Base-by-base conservation (phyloP, 768 basidiomycete species). In the Mycena galopus region DNA sequence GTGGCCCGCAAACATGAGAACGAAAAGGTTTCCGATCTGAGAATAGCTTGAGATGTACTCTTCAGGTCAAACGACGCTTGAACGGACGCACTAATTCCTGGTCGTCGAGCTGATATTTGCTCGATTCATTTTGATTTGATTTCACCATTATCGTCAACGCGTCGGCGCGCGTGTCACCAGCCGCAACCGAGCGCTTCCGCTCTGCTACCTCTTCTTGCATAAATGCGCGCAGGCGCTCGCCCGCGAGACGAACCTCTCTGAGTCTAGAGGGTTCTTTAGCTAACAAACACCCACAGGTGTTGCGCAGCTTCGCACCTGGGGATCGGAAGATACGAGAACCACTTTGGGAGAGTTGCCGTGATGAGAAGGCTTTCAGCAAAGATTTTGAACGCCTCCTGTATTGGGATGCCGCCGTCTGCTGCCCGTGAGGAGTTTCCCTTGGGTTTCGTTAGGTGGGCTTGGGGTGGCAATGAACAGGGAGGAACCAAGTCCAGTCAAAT, bases 1-100 rank as follows among this genome's bases (percentile, higher is more conserved):
- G 77, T 91, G 88, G 16, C 91, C 90, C 56, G 90, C 89, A 50
- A 91, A 86, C 27, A 92, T 79, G 76, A 89, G 81, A 14, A 85
- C 73, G 71, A 84, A 90, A 1, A 88, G 76, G 59, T 90, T 90
- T 9, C 88, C 89, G 59, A 89, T 87, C 88, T 88, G 44, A 0
- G 27, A 37, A 29, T 35, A 3, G 69, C 47, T 9, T 50, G 17
- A 35, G 21, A 12, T n/a, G n/a, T n/a, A 8, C 35, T 16, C 11
- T 37, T 37, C n/a, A n/a, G n/a, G 35, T 60, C 17, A 42, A 17
- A 16, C 16, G 17, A 37, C 23, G 23, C 6, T 39, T 19, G 16
- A 60, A 42, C 44, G 25, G 51, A 74, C 81, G 27, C 56, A 86
- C 86, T 59, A 88, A 65, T 71, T 87, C 86, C 17, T 80, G 65